Conservation (phyloP, 371 early-diverging fungal genomes). For the Phascolomyces articulosus region DNA sequence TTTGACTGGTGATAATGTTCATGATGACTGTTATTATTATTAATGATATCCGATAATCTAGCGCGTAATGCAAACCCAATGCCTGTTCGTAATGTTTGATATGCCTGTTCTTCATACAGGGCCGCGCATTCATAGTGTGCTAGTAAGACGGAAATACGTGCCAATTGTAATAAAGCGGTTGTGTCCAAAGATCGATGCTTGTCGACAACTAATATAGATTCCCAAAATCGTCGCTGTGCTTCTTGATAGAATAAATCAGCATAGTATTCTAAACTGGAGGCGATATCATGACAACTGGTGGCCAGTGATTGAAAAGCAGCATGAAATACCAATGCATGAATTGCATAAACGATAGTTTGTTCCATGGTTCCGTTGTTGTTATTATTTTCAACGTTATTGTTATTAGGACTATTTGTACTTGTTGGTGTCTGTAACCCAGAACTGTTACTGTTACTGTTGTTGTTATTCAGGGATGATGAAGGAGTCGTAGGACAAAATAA, state of each 20-base stretch:
- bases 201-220: slow-evolving; percentile 20
- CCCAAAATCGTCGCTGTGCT: slow-evolving; percentile 32
- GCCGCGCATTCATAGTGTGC: slow-evolving; percentile 42
- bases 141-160: slow-evolving; percentile 32
- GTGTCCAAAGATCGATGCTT: slow-evolving; percentile 5
- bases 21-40: not conserved
- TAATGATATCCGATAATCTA: not conserved
- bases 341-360: slow-evolving; percentile 23
- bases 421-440: not conserved
- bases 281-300: slow-evolving; percentile 12
- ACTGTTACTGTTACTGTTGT: not conserved
- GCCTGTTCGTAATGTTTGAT: slow-evolving; percentile 25
- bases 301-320: slow-evolving; percentile 33
- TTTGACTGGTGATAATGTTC: not conserved
- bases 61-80: slow-evolving; percentile 19
- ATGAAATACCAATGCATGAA: slow-evolving; percentile 34
- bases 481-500: not conserved
- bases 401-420: not conserved
- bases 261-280: slow-evolving; percentile 9
- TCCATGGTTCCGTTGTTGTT: not conserved
- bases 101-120: slow-evolving; percentile 36
- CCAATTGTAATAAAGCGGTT: slow-evolving; percentile 6
- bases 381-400: not conserved
- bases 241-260: slow-evolving; percentile 29
- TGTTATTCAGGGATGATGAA: not conserved